Conservation (phyloP, 2,329 filamentous ascomycete genomes). For the Davidsoniella australis region DNA sequence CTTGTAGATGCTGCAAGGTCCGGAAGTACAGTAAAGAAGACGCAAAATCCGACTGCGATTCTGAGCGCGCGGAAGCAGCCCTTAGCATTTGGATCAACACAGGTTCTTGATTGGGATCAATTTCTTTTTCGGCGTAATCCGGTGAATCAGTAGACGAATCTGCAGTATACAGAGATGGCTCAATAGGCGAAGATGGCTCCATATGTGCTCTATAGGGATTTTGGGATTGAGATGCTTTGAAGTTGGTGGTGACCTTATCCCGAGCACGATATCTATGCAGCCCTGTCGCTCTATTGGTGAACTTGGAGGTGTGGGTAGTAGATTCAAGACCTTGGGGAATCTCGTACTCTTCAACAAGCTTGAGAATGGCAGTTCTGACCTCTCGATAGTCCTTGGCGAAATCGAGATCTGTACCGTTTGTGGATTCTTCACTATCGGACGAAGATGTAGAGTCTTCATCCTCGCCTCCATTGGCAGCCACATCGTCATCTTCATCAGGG, state of each 20-base stretch:
- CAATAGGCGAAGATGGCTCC: not conserved
- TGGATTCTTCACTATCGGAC: conserved; percentile 29
- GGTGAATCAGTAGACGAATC: too few species aligned
- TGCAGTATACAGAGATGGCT: not conserved
- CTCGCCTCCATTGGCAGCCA: not conserved
- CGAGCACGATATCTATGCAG: conserved; percentile 43
- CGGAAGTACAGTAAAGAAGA: conserved; percentile 75
- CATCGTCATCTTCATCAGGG: conserved; percentile 42
- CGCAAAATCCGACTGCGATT: conserved; percentile 66
- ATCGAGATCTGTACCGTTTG: conserved; percentile 29
- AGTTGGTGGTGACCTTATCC: conserved; percentile 34
- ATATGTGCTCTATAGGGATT: conserved; percentile 36
- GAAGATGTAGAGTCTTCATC: not conserved
- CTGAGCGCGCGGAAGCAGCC: conserved; percentile 58
- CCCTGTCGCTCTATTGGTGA: conserved; percentile 53
- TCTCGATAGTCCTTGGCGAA: conserved; percentile 68
- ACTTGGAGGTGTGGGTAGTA: conserved; percentile 41
- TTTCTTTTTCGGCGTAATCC: conserved; percentile 5
- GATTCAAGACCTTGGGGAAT: conserved; percentile 51
- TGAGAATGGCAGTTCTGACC: conserved; percentile 62
- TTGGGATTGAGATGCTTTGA: conserved; percentile 13
- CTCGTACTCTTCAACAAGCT: conserved; percentile 67
- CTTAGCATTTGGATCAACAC: conserved; percentile 58
- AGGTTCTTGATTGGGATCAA: conserved; percentile 21
- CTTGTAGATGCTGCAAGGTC: conserved; percentile 56